Percentiles rank a stretch among this genome's conserved stretches.
These are phyloP conservation scores for Chloromonas sp. DNA, from an alignment of 163 green algal species.

Conservation along the genomic window DNA sequence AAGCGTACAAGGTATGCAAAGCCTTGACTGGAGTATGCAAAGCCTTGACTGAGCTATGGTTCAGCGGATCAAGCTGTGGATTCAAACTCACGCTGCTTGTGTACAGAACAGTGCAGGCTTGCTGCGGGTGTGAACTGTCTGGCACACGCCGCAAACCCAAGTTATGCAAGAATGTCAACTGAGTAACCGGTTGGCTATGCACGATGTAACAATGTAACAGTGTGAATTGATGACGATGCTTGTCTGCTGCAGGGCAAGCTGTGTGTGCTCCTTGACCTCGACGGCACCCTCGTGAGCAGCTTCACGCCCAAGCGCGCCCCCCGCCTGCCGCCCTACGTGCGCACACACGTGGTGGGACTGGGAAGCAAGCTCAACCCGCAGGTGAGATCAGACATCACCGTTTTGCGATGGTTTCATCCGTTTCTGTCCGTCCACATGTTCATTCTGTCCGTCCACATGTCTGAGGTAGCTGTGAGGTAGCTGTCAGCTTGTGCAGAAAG, in stretches of 20 bases:
- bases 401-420: no score
- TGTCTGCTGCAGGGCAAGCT: slow-evolving; percentile 34
- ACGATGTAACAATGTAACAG: not conserved
- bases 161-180: not conserved
- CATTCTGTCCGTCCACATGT: no score
- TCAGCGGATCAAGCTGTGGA: not conserved
- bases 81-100: no score
- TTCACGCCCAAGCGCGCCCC: slow-evolving; percentile 72
- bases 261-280: slow-evolving; percentile 83
- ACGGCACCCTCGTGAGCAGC: slow-evolving; percentile 79
- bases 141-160: not conserved
- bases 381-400: no score
- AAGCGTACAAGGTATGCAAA: no score
- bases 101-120: no score
- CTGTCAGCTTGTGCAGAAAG: no score
- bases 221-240: not conserved
- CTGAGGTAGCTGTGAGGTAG: no score
- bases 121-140: no score
- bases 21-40: not conserved
- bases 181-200: not conserved
- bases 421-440: no score
- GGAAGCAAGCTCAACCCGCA: slow-evolving; percentile 68
- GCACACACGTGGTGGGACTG: slow-evolving; percentile 63
- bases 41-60: not conserved
- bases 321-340: slow-evolving; percentile 47